A percentile compares a stretch with the other conserved stretches of the same genome.
Evolutionary conservation across 768 basidiomycete genomes (phyloP).

Genomic region (Mycena pura): DNA sequence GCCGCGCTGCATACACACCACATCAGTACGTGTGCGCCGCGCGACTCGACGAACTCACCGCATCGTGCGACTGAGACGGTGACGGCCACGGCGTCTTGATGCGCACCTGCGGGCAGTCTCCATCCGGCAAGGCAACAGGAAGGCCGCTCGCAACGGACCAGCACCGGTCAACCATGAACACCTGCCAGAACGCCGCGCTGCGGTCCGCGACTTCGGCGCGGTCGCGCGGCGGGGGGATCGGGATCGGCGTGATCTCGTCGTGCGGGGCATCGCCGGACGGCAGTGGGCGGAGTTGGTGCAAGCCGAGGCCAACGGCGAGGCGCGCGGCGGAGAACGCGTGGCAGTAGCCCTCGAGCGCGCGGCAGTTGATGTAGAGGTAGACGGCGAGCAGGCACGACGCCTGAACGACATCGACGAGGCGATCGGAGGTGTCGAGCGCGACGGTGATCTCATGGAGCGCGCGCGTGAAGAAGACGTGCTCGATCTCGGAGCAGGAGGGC

Average conservation of each 20-base stretch:
- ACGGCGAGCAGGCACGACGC: slow-evolving; percentile 65
- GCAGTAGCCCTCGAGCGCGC: slow-evolving; percentile 64
- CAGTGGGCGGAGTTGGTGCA: slow-evolving; percentile 56
- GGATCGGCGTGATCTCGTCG: slow-evolving; percentile 32
- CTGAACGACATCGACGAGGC: slow-evolving; percentile 63
- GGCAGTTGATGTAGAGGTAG: slow-evolving; percentile 64
- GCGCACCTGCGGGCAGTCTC: slow-evolving; percentile 51
- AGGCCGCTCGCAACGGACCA: slow-evolving; percentile 64
- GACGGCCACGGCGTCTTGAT: slow-evolving; percentile 63
- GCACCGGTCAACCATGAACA: slow-evolving; percentile 65
- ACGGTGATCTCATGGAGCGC: slow-evolving; percentile 57
- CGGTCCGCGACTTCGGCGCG: slow-evolving; percentile 52
- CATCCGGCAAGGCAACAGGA: slow-evolving; percentile 59
- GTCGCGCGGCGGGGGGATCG: slow-evolving; percentile 45
- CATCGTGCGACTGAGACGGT: slow-evolving; percentile 34
- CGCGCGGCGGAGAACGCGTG: slow-evolving; percentile 66
- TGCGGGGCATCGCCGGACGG: slow-evolving; percentile 23
- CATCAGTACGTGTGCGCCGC: background rate
- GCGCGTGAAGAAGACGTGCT: slow-evolving; percentile 55
- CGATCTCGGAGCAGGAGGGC: slow-evolving; percentile 47
- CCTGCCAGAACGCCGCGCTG: slow-evolving; percentile 65
- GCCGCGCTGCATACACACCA: background rate
- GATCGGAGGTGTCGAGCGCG: slow-evolving; percentile 61
- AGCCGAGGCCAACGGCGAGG: slow-evolving; percentile 64
- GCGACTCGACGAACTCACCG: slow-evolving; percentile 4